These are phyloP conservation scores for Chamaecrista fasciculata DNA, from an alignment of 306 rosid species.

Conservation along the genomic window DNA sequence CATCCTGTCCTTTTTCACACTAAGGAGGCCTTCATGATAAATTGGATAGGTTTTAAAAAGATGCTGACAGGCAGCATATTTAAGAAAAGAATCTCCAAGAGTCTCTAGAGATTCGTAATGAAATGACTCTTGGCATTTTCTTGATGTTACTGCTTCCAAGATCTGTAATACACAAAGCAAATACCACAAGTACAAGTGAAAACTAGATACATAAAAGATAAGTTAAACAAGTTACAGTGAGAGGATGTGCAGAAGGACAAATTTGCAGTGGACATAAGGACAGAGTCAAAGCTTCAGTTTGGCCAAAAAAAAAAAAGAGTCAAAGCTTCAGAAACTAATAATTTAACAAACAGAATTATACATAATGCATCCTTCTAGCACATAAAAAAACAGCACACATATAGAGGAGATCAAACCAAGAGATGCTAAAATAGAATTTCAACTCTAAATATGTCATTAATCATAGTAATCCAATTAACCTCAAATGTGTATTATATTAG, in stretches of 20 bases:
- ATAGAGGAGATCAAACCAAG: slow-evolving; percentile 3
- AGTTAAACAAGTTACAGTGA: too few relatives aligned
- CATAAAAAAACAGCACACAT: neutral
- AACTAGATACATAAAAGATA: too few relatives aligned
- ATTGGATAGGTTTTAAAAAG: slow-evolving; percentile 52
- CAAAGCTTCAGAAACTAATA: neutral
- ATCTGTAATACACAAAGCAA: slow-evolving; percentile 43
- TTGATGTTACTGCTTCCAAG: slow-evolving; percentile 84
- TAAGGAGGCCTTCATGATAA: slow-evolving; percentile 79
- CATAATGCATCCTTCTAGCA: neutral
- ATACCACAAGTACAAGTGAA: slow-evolving; percentile 12
- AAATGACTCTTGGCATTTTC: slow-evolving; percentile 65
- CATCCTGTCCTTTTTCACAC: slow-evolving; percentile 56
- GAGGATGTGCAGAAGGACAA: neutral
- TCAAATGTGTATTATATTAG: neutral
- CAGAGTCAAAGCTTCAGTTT: too few relatives aligned
- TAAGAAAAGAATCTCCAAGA: slow-evolving; percentile 91
- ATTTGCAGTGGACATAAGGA: neutral
- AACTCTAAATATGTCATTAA: neutral
- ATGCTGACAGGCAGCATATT: slow-evolving; percentile 70
- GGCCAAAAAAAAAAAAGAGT: too few relatives aligned
- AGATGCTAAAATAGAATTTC: neutral
- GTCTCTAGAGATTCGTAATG: slow-evolving; percentile 86
- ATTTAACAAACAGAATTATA: neutral
- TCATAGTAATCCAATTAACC: neutral